These are phyloP conservation scores for Zoysia pacifica DNA, from an alignment of 176 grass and related monocot genomes.

Conservation along the genomic window DNA sequence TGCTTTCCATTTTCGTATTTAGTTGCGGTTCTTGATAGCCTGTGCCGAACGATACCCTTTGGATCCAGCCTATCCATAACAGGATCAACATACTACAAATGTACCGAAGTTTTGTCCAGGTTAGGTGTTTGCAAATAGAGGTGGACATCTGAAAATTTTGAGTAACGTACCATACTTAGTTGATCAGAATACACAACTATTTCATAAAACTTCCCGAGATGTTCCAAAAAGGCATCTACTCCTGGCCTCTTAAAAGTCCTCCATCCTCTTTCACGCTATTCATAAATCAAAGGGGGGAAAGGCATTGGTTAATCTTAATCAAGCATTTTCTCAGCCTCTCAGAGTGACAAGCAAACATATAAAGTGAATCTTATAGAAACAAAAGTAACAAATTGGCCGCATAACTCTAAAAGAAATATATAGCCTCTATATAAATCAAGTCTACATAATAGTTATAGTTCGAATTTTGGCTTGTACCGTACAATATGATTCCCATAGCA, in stretches of 20 bases:
- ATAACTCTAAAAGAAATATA: background rate
- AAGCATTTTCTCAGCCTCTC: background rate
- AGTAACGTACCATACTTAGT: conserved; percentile 71
- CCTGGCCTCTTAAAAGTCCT: conserved; percentile 98
- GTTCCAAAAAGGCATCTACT: conserved; percentile 95
- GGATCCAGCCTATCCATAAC: conserved; percentile 89
- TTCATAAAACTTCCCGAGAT: conserved; percentile 88
- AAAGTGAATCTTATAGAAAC: conserved; percentile 13
- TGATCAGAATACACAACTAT: conserved; percentile 99
- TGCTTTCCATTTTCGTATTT: conserved; percentile 91
- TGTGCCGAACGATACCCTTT: conserved; percentile 78
- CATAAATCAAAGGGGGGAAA: background rate
- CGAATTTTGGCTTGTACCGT: background rate
- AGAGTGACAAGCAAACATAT: background rate
- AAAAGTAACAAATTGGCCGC: background rate
- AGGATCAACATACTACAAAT: conserved; percentile 93
- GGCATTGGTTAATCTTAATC: conserved; percentile 19
- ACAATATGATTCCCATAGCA: background rate
- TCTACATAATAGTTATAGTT: background rate
- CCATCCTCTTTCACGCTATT: conserved; percentile 95
- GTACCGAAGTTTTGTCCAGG: conserved; percentile 24
- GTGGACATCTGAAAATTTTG: conserved; percentile 20
- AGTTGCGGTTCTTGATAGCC: conserved; percentile 87
- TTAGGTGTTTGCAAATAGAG: conserved; percentile 39
- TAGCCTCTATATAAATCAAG: background rate